phyloP scores from a whole-genome alignment of 116 monocot species.

The Iris pallida region DNA sequence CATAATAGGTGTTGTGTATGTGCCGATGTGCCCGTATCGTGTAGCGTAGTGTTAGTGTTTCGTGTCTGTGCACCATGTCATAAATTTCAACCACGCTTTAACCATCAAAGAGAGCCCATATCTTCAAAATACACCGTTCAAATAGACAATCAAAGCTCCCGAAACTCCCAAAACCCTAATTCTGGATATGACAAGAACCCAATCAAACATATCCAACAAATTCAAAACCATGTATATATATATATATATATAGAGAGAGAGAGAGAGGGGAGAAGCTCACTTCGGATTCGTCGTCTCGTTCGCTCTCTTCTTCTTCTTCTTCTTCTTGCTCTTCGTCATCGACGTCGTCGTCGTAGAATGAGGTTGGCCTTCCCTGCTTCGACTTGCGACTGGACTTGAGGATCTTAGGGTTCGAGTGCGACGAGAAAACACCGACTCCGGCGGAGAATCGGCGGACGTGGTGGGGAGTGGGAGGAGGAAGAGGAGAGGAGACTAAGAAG shows the following conservation, averaged over 20 bases:
- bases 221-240: background rate
- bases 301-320: constrained; percentile 14
- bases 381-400: constrained; percentile 36
- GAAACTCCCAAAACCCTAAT: too few relatives aligned
- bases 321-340: constrained; percentile 26
- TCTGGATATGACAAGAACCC: background rate
- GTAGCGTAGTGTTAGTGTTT: too few relatives aligned
- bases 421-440: constrained; percentile 21
- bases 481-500: background rate
- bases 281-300: constrained; percentile 20
- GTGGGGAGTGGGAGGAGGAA: background rate
- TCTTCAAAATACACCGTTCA: too few relatives aligned
- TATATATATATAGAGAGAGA: too few relatives aligned
- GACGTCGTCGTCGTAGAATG: constrained; percentile 11
- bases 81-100: too few relatives aligned
- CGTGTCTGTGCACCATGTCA: too few relatives aligned
- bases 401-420: constrained; percentile 39
- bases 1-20: too few relatives aligned
- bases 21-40: too few relatives aligned
- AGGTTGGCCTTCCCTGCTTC: constrained; percentile 17
- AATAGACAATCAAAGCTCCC: too few relatives aligned
- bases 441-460: background rate
- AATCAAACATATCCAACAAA: background rate
- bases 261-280: constrained; percentile 10
- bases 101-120: too few relatives aligned